A percentile compares a stretch with the other conserved stretches of the same genome.
These are phyloP conservation scores for Ligustrum vulgare DNA, from an alignment of 257 asterid genomes.

Conservation along the genomic window DNA sequence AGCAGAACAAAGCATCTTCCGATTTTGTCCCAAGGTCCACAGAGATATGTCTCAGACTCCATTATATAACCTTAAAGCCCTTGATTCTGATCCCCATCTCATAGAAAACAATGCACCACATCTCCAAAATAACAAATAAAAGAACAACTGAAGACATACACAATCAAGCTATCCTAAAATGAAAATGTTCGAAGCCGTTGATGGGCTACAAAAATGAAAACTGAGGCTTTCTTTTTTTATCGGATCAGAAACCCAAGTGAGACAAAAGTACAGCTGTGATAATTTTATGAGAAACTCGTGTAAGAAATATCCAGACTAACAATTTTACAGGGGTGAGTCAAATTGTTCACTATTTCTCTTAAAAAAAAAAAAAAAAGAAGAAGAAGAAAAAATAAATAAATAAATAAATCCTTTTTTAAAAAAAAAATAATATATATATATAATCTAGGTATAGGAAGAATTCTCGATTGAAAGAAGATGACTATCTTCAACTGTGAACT, in stretches of 20 bases:
- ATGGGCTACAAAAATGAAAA: not conserved
- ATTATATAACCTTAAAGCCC: not conserved
- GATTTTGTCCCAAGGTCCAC: not conserved
- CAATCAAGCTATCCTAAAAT: not conserved
- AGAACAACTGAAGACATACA: not conserved
- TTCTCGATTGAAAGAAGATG: constrained; percentile 2
- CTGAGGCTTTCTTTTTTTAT: not conserved
- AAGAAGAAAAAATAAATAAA: too few species aligned
- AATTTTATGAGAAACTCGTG: not conserved
- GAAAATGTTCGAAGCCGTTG: not conserved
- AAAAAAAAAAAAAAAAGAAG: too few species aligned
- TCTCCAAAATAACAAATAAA: not conserved
- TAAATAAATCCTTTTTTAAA: too few species aligned
- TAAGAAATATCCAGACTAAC: not conserved
- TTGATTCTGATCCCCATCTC: not conserved
- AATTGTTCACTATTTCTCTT: not conserved
- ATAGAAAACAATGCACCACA: not conserved
- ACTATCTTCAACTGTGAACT: not conserved
- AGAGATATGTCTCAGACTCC: not conserved
- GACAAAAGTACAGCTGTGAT: constrained; percentile 3
- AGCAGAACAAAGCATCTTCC: constrained; percentile 13
- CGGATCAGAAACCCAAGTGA: not conserved
- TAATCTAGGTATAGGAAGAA: not conserved
- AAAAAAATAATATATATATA: too few species aligned
- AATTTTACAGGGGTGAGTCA: not conserved